These are phyloP conservation scores for Immersiporthe knoxdaviesiana DNA, from an alignment of 2,329 filamentous ascomycete species.

Conservation along the genomic window DNA sequence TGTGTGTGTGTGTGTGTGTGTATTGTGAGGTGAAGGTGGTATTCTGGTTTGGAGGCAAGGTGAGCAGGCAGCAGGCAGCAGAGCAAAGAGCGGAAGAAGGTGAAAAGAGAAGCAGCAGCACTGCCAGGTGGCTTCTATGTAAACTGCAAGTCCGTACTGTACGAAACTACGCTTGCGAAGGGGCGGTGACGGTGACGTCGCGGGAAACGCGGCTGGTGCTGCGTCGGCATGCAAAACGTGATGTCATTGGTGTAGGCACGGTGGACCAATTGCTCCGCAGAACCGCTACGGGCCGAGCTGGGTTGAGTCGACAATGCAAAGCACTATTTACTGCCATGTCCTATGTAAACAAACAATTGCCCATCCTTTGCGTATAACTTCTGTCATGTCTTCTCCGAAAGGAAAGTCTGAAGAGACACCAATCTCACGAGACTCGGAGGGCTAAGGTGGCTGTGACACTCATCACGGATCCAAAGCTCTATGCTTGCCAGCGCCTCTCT, in stretches of 20 bases:
- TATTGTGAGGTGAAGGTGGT: not conserved
- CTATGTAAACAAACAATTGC: too few relatives aligned
- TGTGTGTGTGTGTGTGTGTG: too few relatives aligned
- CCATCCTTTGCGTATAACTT: too few relatives aligned
- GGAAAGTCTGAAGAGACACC: too few relatives aligned
- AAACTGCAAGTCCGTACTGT: too few relatives aligned
- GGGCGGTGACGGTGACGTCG: constrained; percentile 12
- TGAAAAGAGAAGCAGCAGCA: constrained; percentile 15
- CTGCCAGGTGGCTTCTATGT: not conserved
- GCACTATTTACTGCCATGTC: too few relatives aligned
- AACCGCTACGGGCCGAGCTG: not conserved
- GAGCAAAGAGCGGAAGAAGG: not conserved
- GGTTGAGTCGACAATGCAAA: not conserved
- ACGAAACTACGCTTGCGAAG: not conserved
- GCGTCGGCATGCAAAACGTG: constrained; percentile 14
- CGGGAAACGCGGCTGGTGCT: constrained; percentile 10
- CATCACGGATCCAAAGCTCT: too few relatives aligned
- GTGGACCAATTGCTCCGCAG: constrained; percentile 24
- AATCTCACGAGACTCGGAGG: too few relatives aligned
- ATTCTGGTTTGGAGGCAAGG: not conserved
- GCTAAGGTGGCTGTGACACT: too few relatives aligned
- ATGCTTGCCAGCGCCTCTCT: too few relatives aligned
- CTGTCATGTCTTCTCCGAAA: too few relatives aligned
- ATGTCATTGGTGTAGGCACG: constrained; percentile 26
- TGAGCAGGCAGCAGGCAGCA: not conserved